Evolutionary conservation across 1,139 yeast genomes (phyloP), one percentile per base, ranked within the genome.

Genomic region (Suhomyces atakaporum): DNA sequence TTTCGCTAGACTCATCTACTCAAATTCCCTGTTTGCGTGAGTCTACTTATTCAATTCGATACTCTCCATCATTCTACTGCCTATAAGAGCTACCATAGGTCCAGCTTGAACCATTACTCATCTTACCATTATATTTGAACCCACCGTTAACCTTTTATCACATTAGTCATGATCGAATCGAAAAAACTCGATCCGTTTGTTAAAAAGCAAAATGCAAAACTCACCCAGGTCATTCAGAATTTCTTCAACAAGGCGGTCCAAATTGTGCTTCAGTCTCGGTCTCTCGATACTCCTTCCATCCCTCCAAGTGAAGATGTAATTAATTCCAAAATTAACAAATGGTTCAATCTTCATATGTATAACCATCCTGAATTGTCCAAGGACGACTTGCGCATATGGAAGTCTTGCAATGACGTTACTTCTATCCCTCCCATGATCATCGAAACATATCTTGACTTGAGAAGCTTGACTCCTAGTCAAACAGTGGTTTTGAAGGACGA

Each of bases 371-470:
- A 73, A 25, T 46, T 63, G 3, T 60, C 68, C 31, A 67, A 73
- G 32, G 87, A 79, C 9, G 88, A 81, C 33, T 60, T 85, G 38
- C 66, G 69, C 38, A 62, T 70, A 9, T 87, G 95, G 95, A 73
- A 73, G 43, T 45, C 62, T 20, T 49, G 58, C 25, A 57, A 61
- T 24, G 78, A 75, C 39, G 42, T 73, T 3, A 42, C 63, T 3
- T 45, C 53, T 3, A 58, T 82, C 15, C 89, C 95, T 3, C 95
- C 96, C 1, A 71, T 92, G 62, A 86, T 90, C 16, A 73, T 92
- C 23, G 98, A 92, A 56, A 83, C 94, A 0, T 85, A 74, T 47
- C 67, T 92, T 37, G 96, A 90, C 57, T 66, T 89, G 36, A 63
- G 88, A 19, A 73, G 69, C 16, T 57, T 90, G 37, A 65, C 77